phyloP scores from a whole-genome alignment of 805 yeast species.

The Nakazawaea populi region DNA sequence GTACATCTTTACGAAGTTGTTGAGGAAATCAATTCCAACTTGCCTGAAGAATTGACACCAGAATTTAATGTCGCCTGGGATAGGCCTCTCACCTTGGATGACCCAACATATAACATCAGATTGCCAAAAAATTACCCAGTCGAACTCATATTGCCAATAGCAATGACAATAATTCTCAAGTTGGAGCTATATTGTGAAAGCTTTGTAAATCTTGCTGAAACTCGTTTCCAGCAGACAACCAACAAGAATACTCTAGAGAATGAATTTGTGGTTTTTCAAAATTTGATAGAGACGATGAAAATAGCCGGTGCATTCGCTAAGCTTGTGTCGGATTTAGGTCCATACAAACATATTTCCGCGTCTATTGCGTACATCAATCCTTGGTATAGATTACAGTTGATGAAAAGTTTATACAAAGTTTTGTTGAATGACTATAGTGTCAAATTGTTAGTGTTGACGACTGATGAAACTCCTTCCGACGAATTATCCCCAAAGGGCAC shows the following conservation, averaged over 20 bases:
- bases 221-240: background rate
- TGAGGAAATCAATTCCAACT: background rate
- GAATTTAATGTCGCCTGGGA: conserved; percentile 4
- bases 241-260: conserved; percentile 4
- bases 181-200: conserved; percentile 4
- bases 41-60: conserved; percentile 8
- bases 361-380: conserved; percentile 4
- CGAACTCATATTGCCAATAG: conserved; percentile 2
- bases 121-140: conserved; percentile 6
- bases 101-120: background rate
- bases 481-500: background rate
- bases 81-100: background rate
- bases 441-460: conserved; percentile 3
- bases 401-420: conserved; percentile 4
- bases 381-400: conserved; percentile 5
- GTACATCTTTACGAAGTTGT: conserved; percentile 4
- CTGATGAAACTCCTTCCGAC: conserved; percentile 1
- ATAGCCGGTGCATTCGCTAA: background rate
- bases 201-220: conserved; percentile 5
- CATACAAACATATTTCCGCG: background rate
- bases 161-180: conserved; percentile 3
- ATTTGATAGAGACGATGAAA: conserved; percentile 1
- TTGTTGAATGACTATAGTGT: conserved; percentile 3
- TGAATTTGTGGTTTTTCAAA: conserved; percentile 4
- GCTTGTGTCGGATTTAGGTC: conserved; percentile 1